Base-by-base conservation (phyloP, 768 basidiomycete species). In the Russula virescens region DNA sequence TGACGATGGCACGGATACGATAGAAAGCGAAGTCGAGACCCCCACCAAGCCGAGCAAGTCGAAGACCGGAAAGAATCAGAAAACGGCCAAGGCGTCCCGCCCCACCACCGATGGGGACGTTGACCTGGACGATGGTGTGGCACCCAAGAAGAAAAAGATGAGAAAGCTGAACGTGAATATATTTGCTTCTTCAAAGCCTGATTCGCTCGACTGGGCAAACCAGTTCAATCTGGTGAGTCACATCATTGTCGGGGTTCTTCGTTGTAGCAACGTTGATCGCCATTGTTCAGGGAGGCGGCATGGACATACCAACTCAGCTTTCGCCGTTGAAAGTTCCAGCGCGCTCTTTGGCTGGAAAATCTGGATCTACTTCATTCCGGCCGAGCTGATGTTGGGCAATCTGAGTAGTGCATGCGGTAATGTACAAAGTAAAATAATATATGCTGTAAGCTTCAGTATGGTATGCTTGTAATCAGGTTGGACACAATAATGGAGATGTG, bases 1-100 rank as follows among this genome's bases (percentile, higher is more conserved):
- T 1, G 65, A 68, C 8, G 71, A 75, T n/a, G 61, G 62, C 53
- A 68, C 61, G 3, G 58, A 50, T 10, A 61, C 62, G 26, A 43
- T 61, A 48, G 59, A 40, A 40, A 60, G 31, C 45, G 21, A 60
- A 26, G 51, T 25, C n/a, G n/a, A n/a, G n/a, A n/a, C n/a, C n/a
- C n/a, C n/a, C n/a, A n/a, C n/a, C n/a, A n/a, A n/a, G n/a, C n/a
- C n/a, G n/a, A n/a, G n/a, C n/a, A n/a, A n/a, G n/a, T n/a, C 31
- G 5, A 66, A 58, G 16, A n/a, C 40, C 8, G 40, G 42, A 50
- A 58, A 42, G 52, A 25, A 23, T 13, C 34, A 31, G 38, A 50
- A 40, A 25, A 45, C 31, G 19, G n/a, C 48, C 43, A 50, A 56
- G 23, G 49, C 31, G 31, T 42, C 58, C 11, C 57, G 51, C 11